Evolutionary conservation across 2,329 filamentous ascomycete species (phyloP), one percentile per base, ranked within the genome.

Genomic region (Exophiala aquamarina): DNA sequence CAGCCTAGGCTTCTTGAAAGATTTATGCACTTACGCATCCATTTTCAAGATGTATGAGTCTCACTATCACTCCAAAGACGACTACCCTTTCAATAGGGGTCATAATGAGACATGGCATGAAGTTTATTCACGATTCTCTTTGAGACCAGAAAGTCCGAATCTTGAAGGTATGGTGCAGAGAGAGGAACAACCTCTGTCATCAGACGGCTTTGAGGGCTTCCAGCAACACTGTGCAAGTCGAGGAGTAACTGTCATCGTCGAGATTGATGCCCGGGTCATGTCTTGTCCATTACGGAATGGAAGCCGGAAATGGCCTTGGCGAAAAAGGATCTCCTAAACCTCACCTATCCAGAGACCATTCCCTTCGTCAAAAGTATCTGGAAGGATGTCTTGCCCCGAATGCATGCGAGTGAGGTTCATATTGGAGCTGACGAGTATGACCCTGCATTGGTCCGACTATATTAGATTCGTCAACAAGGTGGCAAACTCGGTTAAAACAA

Each of bases 11-110:
- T 82, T 80, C 51, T 57, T 82, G 13, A 67, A 71, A 32, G 78
- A 82, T n/a, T 64, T 82, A 52, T 82, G 79, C 61, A 70, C 73
- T 0, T 82, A 81, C 60, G 74, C 79, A 52, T 81, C 78, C 20
- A 82, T 78, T 59, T 82, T 79, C 66, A 83, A 82, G 57, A 73
- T 81, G 53, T 81, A 80, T 52, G 73, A 73, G 1, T 76, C 82
- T 42, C 79, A 82, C 35, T 61, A 82, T 14, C 79, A 83, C 57
- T 67, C 80, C 3, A 79, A 73, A 50, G 79, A 83, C 58, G 82
- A 81, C 54, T 63, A 78, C 3, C 72, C 72, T 58, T 72, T 76
- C 34, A 78, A 77, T 28, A 65, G 72, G 1, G 65, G 68, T 17
- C 70, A 67, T 3, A 66, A 69, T 14, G 71, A 76, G 38, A 69